Evolutionary conservation across 129 eudicot genomes (phyloP).

Genomic region (Chrysanthemum lavandulifolium): DNA sequence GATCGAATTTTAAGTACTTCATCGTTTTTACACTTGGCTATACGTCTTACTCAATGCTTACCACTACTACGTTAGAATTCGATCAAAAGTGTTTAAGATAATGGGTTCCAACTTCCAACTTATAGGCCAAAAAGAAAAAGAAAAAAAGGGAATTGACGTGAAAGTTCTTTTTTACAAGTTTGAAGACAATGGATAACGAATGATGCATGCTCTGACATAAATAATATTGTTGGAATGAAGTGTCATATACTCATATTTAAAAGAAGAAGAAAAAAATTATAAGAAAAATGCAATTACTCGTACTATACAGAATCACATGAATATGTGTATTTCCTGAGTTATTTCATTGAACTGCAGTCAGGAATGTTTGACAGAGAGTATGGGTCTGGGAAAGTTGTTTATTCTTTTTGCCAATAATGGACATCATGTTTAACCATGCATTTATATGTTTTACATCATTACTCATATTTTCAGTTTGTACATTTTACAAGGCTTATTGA

Average conservation of each 20-base stretch:
- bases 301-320: background rate
- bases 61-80: too few species aligned
- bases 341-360: background rate
- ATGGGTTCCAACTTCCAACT: background rate
- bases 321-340: background rate
- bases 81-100: too few species aligned
- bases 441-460: background rate
- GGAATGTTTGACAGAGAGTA: background rate
- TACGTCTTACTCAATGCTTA: too few species aligned
- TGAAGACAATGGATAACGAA: background rate
- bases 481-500: too few species aligned
- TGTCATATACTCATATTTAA: background rate
- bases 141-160: too few species aligned
- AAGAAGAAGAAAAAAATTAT: background rate
- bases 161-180: background rate
- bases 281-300: background rate
- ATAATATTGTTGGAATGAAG: background rate
- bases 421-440: background rate
- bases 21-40: background rate
- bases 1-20: background rate
- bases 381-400: background rate
- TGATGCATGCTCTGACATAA: conserved; percentile 2
- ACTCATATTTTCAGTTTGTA: background rate
- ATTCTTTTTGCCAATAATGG: background rate
- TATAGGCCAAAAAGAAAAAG: background rate